These are phyloP conservation scores for Camellia japonica DNA, from an alignment of 148 eudicot genomes.

Conservation along the genomic window DNA sequence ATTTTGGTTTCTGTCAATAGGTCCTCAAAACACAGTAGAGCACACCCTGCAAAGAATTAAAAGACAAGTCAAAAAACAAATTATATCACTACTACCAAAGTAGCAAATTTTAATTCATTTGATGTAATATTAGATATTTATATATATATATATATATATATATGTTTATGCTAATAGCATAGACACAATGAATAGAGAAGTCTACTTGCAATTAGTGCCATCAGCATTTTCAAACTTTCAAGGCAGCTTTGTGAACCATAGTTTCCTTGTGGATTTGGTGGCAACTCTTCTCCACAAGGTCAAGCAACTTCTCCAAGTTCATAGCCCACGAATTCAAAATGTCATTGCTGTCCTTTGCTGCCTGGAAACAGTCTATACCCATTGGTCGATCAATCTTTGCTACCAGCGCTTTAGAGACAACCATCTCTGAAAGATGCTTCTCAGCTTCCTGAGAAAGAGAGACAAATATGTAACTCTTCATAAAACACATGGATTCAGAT, in stretches of 20 bases:
- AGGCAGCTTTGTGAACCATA: constrained; percentile 87
- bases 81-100: too few relatives aligned
- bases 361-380: constrained; percentile 76
- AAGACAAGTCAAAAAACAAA: too few relatives aligned
- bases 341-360: constrained; percentile 77
- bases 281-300: constrained; percentile 97
- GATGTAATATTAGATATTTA: too few relatives aligned
- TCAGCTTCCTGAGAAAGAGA: constrained; percentile 68
- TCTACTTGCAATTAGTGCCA: background rate
- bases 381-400: constrained; percentile 84
- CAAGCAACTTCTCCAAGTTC: constrained; percentile 90
- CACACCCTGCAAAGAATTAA: too few relatives aligned
- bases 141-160: background rate
- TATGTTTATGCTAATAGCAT: background rate
- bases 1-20: too few relatives aligned
- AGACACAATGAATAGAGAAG: background rate
- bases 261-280: constrained; percentile 99
- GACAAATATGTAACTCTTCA: background rate
- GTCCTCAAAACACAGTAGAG: too few relatives aligned
- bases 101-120: too few relatives aligned
- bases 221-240: constrained; percentile 46
- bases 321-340: constrained; percentile 80
- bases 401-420: constrained; percentile 72
- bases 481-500: background rate
- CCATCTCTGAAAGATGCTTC: constrained; percentile 90